These are phyloP conservation scores for Penicillium sp. DNA, from an alignment of 2,329 filamentous ascomycete genomes.

Conservation along the genomic window DNA sequence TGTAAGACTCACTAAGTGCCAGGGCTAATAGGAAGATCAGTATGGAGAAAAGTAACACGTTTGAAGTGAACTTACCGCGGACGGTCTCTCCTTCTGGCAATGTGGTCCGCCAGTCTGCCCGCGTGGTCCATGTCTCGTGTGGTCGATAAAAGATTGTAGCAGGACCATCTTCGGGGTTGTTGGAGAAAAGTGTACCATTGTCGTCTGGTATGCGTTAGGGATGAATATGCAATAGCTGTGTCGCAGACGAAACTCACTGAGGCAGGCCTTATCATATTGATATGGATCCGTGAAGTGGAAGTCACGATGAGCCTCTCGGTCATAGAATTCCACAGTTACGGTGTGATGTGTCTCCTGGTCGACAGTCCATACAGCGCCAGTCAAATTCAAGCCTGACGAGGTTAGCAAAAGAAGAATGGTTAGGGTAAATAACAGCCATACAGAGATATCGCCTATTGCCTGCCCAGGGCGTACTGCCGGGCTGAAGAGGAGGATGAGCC, in stretches of 20 bases:
- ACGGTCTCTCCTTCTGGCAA: slow-evolving; percentile 84
- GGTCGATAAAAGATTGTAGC: slow-evolving; percentile 93
- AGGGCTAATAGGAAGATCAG: slow-evolving; percentile 52
- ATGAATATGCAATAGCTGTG: not conserved
- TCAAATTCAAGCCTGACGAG: slow-evolving; percentile 64
- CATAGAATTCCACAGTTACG: slow-evolving; percentile 95
- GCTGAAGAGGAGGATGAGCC: slow-evolving; percentile 81
- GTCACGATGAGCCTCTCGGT: slow-evolving; percentile 83
- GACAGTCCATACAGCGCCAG: slow-evolving; percentile 94
- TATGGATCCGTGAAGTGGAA: slow-evolving; percentile 98
- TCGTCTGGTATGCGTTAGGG: slow-evolving; percentile 50
- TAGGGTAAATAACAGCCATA: slow-evolving; percentile 20
- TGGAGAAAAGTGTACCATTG: slow-evolving; percentile 79
- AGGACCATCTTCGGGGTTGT: slow-evolving; percentile 63
- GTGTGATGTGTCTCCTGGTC: slow-evolving; percentile 92
- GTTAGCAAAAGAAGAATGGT: slow-evolving; percentile 22
- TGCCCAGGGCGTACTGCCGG: slow-evolving; percentile 91
- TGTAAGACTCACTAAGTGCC: slow-evolving; percentile 83
- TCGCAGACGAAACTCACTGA: slow-evolving; percentile 50
- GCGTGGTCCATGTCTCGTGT: slow-evolving; percentile 91
- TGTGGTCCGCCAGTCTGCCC: slow-evolving; percentile 82
- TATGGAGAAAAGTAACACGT: not conserved
- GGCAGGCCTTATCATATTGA: slow-evolving; percentile 90
- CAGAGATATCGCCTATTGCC: slow-evolving; percentile 91
- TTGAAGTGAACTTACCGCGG: slow-evolving; percentile 40